Percentiles rank a stretch among this genome's conserved stretches.
These are phyloP conservation scores for Aspergillus sp. DNA, from an alignment of 2,329 filamentous ascomycete species.

Conservation along the genomic window DNA sequence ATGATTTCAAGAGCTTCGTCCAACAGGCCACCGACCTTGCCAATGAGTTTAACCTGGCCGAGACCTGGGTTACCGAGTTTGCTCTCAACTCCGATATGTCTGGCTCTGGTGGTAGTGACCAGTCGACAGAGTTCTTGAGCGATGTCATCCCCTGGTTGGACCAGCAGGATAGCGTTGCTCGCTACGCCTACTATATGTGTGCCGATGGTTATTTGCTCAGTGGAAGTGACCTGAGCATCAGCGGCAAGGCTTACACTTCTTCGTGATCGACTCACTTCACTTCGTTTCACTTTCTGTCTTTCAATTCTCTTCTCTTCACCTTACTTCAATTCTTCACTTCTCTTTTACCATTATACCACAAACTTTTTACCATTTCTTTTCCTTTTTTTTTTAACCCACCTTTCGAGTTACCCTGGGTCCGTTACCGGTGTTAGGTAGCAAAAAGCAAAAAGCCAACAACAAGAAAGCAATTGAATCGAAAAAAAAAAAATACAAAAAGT, in stretches of 20 bases:
- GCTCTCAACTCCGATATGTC: slow-evolving; percentile 32
- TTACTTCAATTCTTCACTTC: not conserved
- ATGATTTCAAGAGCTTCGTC: slow-evolving; percentile 41
- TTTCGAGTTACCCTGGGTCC: not conserved
- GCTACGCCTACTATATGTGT: slow-evolving; percentile 46
- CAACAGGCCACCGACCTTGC: slow-evolving; percentile 36
- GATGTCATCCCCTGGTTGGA: slow-evolving; percentile 43
- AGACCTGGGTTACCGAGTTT: slow-evolving; percentile 50
- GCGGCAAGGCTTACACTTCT: slow-evolving; percentile 31
- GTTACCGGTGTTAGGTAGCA: not conserved
- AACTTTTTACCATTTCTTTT: not conserved
- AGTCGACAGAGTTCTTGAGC: slow-evolving; percentile 36
- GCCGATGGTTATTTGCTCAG: slow-evolving; percentile 34
- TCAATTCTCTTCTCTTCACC: not conserved
- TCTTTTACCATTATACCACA: too few relatives aligned
- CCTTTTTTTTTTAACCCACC: not conserved
- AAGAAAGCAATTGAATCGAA: not conserved
- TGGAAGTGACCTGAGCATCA: slow-evolving; percentile 25
- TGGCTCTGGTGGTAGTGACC: slow-evolving; percentile 20
- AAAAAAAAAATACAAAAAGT: not conserved
- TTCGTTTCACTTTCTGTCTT: not conserved
- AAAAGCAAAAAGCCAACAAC: not conserved
- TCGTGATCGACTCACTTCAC: not conserved
- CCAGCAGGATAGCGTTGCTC: slow-evolving; percentile 33
- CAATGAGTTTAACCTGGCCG: slow-evolving; percentile 31